Conservation (phyloP, 805 yeast genomes). For the Candida caryicola region DNA sequence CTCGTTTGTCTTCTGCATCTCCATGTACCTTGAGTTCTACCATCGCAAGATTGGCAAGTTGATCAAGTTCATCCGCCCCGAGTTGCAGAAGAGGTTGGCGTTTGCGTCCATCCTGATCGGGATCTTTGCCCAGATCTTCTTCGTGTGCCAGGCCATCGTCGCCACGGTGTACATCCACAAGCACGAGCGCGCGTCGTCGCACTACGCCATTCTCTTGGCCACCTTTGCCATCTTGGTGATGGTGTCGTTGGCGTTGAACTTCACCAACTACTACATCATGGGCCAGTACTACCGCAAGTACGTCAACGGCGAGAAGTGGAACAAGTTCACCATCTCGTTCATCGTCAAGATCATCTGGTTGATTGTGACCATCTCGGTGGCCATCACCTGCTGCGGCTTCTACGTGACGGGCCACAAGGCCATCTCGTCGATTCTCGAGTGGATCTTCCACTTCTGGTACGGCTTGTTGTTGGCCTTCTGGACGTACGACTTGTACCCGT, state of each 20-base stretch:
- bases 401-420: slow-evolving; percentile 17
- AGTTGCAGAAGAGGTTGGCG: slow-evolving; percentile 22
- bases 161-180: slow-evolving; percentile 17
- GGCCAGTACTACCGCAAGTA: slow-evolving; percentile 27
- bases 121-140: slow-evolving; percentile 21
- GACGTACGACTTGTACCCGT: slow-evolving; percentile 29
- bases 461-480: slow-evolving; percentile 25
- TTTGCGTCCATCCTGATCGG: slow-evolving; percentile 22
- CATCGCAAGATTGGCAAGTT: slow-evolving; percentile 28
- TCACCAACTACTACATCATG: slow-evolving; percentile 28
- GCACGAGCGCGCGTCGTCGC: slow-evolving; percentile 14
- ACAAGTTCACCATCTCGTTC: slow-evolving; percentile 27
- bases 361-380: slow-evolving; percentile 19
- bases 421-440: slow-evolving; percentile 21
- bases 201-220: slow-evolving; percentile 23
- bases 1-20: slow-evolving; percentile 19
- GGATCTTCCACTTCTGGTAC: slow-evolving; percentile 30
- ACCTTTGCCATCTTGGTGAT: slow-evolving; percentile 24
- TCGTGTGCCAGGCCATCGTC: slow-evolving; percentile 17
- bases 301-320: slow-evolving; percentile 28
- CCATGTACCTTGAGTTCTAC: slow-evolving; percentile 26
- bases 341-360: slow-evolving; percentile 24
- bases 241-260: slow-evolving; percentile 24
- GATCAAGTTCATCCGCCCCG: slow-evolving; percentile 25
- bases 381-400: slow-evolving; percentile 19